Evolutionary conservation across 2,329 filamentous ascomycete species (phyloP), one percentile per base, ranked within the genome.

Genomic region (Biscogniauxia sp.): DNA sequence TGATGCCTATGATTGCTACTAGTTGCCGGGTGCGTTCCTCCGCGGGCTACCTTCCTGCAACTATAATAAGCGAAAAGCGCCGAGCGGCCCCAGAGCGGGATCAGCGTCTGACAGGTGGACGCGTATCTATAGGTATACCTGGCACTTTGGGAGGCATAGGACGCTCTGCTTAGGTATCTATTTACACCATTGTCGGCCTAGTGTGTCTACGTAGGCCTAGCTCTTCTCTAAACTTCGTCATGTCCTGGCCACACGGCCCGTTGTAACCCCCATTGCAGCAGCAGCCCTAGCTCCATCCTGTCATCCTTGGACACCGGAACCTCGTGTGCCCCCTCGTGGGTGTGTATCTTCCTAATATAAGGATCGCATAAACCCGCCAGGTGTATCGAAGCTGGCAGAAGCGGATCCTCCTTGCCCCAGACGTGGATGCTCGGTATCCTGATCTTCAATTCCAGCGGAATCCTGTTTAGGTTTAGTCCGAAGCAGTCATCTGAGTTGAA

Each of bases 401-500:
- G 11, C 9, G 70, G 68, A 49, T 73, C 70, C 11, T 64, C 60
- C 37, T 61, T 57, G 8, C 69, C 67, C 68, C 68, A 73, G 20
- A 70, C 59, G 49, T 73, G 71, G 11, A 67, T 66, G 5, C 70
- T 73, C 8, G 72, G 72, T 45, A 74, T 72, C 19, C 68, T 60
- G 13, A 74, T 69, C 56, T 71, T 74, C 19, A 74, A 56, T 57
- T 73, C 68, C 11, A 59, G 58, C 8, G 68, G 71, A 8, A 73
- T 56, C 19, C 25, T 60, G 55, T 74, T 73, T 54, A 73, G 56
- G 53, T 74, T 70, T 20, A 73, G 56, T 0, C 72, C 71, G 13
- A 73, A 74, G 59, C 71, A 73, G 53, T 74, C 66, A 49, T 73
- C 70, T 25, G 69, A 72, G 56, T 73, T 64, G 61, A 67, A 73